Percentiles rank a stretch among this genome's conserved stretches.
Evolutionary conservation across 2,329 filamentous ascomycete genomes (phyloP).

Genomic region (Fusarium sp.): DNA sequence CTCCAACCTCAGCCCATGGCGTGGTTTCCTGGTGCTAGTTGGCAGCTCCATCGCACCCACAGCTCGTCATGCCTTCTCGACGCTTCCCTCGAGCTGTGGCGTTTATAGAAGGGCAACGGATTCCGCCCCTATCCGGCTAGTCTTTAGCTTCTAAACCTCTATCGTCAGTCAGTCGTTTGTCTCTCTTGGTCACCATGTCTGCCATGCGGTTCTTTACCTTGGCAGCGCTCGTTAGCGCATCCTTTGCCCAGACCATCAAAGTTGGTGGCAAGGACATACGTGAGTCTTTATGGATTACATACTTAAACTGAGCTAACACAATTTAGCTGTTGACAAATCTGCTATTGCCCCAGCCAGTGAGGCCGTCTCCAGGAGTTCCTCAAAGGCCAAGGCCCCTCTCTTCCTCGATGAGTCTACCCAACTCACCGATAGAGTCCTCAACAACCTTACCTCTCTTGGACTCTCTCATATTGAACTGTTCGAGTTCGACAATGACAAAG

Average conservation of each 20-base stretch:
- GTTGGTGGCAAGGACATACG: constrained; percentile 38
- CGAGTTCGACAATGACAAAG: constrained; percentile 40
- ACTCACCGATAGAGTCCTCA: constrained; percentile 48
- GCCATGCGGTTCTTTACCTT: constrained; percentile 24
- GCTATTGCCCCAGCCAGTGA: constrained; percentile 38
- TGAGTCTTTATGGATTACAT: constrained; percentile 13
- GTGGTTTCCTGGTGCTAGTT: not conserved
- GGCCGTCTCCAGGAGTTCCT: constrained; percentile 13
- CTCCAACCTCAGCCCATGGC: not conserved
- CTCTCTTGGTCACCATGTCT: constrained; percentile 14
- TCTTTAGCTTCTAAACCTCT: constrained; percentile 2
- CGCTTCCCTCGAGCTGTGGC: not conserved
- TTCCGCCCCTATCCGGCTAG: not conserved
- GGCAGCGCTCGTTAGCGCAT: constrained; percentile 21
- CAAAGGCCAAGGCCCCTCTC: constrained; percentile 16
- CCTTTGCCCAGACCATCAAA: constrained; percentile 41
- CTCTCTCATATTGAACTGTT: constrained; percentile 48
- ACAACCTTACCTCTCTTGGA: constrained; percentile 44
- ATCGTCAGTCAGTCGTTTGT: not conserved
- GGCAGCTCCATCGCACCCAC: not conserved
- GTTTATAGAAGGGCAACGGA: constrained; percentile 1
- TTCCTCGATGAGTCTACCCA: constrained; percentile 43
- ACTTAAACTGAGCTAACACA: not conserved
- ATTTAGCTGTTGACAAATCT: constrained; percentile 24
- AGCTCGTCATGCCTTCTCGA: not conserved